phyloP scores from a whole-genome alignment of 2,329 filamentous ascomycete species.

The Blastomyces silverae region DNA sequence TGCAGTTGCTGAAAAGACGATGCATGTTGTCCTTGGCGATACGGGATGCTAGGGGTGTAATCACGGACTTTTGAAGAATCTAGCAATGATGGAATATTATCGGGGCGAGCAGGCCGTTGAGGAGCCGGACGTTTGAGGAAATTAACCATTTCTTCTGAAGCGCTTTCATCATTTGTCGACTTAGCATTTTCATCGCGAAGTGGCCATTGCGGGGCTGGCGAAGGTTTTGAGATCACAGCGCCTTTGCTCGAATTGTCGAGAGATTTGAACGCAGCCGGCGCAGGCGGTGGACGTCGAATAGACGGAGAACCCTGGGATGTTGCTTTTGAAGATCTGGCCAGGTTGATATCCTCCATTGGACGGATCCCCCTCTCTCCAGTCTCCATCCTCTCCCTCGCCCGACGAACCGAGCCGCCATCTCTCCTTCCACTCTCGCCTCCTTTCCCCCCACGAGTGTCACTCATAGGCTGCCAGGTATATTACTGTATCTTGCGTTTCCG shows the following conservation, averaged over 20 bases:
- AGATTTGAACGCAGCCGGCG: constrained; percentile 19
- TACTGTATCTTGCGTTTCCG: constrained; percentile 15
- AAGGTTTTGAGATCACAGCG: constrained; percentile 21
- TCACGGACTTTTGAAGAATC: constrained; percentile 32
- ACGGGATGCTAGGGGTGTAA: constrained; percentile 25
- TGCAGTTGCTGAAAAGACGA: constrained; percentile 5
- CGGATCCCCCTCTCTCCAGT: constrained; percentile 23
- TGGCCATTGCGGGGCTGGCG: constrained; percentile 44
- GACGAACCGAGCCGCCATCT: constrained; percentile 33
- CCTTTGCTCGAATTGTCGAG: constrained; percentile 15
- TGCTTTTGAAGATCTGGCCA: neutral
- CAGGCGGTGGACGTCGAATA: constrained; percentile 18
- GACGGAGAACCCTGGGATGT: neutral
- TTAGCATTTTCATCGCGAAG: constrained; percentile 35
- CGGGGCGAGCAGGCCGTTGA: constrained; percentile 38
- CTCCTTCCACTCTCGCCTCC: constrained; percentile 16
- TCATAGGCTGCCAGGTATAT: constrained; percentile 24
- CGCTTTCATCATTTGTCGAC: constrained; percentile 24
- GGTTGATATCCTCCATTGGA: constrained; percentile 7
- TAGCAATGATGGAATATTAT: constrained; percentile 34
- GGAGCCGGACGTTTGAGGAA: constrained; percentile 36
- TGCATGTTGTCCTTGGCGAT: constrained; percentile 21
- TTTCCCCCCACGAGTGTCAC: constrained; percentile 18
- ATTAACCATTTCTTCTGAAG: constrained; percentile 26
- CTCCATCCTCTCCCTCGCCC: constrained; percentile 33